phyloP scores from a whole-genome alignment of 78 protist species.

The Guillardia theta region DNA sequence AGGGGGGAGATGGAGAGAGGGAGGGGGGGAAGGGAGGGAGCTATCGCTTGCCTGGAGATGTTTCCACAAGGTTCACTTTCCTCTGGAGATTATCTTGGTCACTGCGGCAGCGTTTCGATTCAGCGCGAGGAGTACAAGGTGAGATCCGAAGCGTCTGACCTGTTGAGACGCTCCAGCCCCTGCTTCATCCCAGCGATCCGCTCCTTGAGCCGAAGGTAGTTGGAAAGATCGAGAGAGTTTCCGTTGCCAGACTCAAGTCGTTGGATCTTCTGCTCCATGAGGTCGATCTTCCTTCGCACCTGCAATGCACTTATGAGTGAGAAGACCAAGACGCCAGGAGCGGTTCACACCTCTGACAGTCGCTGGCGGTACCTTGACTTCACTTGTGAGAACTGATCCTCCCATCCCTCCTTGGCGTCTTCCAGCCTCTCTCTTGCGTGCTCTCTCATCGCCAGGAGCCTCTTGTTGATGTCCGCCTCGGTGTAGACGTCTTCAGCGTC shows the following conservation, averaged over 20 bases:
- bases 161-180: background rate
- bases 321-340: too few species aligned
- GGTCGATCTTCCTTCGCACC: background rate
- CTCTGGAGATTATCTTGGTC: background rate
- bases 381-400: background rate
- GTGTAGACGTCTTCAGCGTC: background rate
- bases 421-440: background rate
- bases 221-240: background rate
- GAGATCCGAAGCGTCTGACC: too few species aligned
- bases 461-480: background rate
- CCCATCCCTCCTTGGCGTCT: background rate
- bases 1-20: too few species aligned
- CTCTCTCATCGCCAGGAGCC: background rate
- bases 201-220: conserved; percentile 1
- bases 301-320: too few species aligned
- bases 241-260: conserved; percentile 4
- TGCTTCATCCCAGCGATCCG: background rate
- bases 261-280: background rate
- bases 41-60: background rate
- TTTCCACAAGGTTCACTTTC: background rate
- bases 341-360: background rate
- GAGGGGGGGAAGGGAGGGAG: too few species aligned
- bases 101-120: too few species aligned
- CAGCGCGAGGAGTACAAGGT: too few species aligned
- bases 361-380: background rate